phyloP scores from a whole-genome alignment of 371 early-diverging fungal genomes.

The Mucor velutinosus region DNA sequence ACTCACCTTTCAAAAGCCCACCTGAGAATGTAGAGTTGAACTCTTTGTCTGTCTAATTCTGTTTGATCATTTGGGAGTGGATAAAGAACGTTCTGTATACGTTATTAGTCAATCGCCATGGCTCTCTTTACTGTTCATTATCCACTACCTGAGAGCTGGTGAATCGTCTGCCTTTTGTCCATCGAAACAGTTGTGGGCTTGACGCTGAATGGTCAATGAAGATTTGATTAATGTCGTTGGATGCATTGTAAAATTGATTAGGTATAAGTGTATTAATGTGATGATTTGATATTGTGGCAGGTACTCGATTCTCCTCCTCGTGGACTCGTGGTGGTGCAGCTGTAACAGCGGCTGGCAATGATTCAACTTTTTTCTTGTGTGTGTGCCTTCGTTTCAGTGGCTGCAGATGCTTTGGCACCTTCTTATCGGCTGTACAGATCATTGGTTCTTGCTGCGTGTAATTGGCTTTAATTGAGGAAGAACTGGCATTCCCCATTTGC shows the following conservation, averaged over 20 bases:
- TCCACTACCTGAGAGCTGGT: background rate
- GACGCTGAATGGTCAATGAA: background rate
- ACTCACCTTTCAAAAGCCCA: background rate
- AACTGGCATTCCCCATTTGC: background rate
- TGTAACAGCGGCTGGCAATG: background rate
- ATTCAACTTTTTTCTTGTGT: background rate
- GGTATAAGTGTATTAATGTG: background rate
- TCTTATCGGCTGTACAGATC: background rate
- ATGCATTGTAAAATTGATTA: background rate
- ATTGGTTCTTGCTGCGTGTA: background rate
- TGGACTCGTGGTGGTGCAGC: background rate
- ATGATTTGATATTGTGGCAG: background rate
- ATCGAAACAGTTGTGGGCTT: background rate
- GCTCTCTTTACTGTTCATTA: too few species aligned
- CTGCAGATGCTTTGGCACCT: conserved; percentile 23
- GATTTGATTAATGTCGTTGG: background rate
- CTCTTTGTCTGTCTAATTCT: background rate
- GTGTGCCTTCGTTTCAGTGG: conserved; percentile 15
- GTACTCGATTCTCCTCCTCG: background rate
- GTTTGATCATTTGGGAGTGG: background rate
- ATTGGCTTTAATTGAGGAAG: background rate
- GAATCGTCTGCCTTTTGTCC: conserved; percentile 3
- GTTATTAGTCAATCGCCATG: conserved; percentile 8
- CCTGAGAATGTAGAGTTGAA: background rate
- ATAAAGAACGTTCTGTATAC: background rate